A percentile compares a stretch with the other conserved stretches of the same genome.
phyloP scores from a whole-genome alignment of 768 basidiomycete species.

The Lanmaoa rubissima region DNA sequence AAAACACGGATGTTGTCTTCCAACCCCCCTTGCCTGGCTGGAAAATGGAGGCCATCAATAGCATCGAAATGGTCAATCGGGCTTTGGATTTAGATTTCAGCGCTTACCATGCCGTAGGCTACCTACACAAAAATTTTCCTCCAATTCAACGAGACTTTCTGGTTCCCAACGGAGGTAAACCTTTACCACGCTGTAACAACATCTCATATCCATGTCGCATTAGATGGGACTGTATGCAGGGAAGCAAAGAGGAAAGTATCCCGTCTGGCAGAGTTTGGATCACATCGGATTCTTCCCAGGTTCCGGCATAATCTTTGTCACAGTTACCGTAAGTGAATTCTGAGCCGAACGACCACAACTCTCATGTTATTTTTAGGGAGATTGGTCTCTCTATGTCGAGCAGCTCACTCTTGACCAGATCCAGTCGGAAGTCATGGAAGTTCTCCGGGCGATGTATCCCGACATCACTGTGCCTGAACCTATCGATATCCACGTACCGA shows the following conservation, averaged over 20 bases:
- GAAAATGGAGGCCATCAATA: constrained; percentile 61
- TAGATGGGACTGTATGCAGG: constrained; percentile 55
- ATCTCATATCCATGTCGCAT: neutral
- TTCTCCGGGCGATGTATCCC: constrained; percentile 61
- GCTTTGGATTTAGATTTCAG: neutral
- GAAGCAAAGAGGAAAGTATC: constrained; percentile 56
- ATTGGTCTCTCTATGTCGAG: constrained; percentile 60
- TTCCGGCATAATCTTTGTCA: constrained; percentile 44
- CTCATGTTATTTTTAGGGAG: constrained; percentile 42
- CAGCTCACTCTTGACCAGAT: constrained; percentile 46
- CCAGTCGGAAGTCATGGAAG: constrained; percentile 51
- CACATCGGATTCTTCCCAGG: constrained; percentile 56
- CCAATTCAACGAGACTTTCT: constrained; percentile 61
- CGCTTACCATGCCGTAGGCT: constrained; percentile 29
- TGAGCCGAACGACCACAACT: neutral
- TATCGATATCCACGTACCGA: constrained; percentile 50
- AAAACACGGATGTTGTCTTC: constrained; percentile 57
- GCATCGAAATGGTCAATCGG: constrained; percentile 52
- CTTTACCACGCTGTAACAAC: neutral
- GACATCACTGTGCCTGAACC: constrained; percentile 54
- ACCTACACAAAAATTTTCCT: constrained; percentile 71
- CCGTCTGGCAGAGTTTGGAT: constrained; percentile 68
- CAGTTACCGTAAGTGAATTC: constrained; percentile 23
- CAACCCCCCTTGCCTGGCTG: constrained; percentile 54
- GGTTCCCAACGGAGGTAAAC: constrained; percentile 46